Percentiles rank a stretch among this genome's conserved stretches.
Conservation (phyloP, 2,329 filamentous ascomycete species). For the Cladophialophora chaetospira region DNA sequence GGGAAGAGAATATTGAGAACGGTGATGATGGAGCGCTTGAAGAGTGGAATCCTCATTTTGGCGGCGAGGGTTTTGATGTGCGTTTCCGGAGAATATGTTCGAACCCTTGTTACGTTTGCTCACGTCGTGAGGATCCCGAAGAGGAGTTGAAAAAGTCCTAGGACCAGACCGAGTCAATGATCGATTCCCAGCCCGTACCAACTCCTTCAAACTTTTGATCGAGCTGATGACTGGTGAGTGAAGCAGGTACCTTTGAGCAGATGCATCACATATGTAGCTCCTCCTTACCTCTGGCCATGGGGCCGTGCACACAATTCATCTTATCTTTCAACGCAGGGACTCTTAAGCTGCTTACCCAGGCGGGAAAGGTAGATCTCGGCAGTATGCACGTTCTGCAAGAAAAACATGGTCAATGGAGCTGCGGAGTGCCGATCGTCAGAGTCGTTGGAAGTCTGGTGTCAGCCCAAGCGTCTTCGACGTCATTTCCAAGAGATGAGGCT, state of each 20-base stretch:
- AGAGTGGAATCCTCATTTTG: slow-evolving; percentile 30
- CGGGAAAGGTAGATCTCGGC: not conserved
- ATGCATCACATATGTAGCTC: slow-evolving; percentile 4
- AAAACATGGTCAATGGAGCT: slow-evolving; percentile 6
- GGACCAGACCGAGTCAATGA: not conserved
- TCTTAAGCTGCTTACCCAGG: not conserved
- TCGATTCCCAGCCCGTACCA: not conserved
- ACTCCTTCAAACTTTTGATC: no score
- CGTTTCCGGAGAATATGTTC: no score
- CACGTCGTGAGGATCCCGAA: no score
- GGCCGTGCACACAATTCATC: not conserved
- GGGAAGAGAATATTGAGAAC: slow-evolving; percentile 46
- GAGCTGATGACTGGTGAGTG: no score
- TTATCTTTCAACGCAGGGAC: slow-evolving; percentile 1
- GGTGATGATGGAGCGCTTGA: slow-evolving; percentile 41
- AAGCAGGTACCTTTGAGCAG: not conserved
- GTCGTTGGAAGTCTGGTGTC: not conserved
- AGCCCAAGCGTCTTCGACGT: not conserved
- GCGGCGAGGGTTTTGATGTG: not conserved
- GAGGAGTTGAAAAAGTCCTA: no score
- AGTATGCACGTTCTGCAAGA: slow-evolving; percentile 4
- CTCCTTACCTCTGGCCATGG: not conserved
- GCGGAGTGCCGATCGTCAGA: not conserved
- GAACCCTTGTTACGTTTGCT: no score
- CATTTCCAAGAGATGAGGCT: not conserved